Percentiles rank a stretch among this genome's conserved stretches.
Conservation (phyloP, 495 filamentous ascomycete genomes). For the Xylaria intraflava region DNA sequence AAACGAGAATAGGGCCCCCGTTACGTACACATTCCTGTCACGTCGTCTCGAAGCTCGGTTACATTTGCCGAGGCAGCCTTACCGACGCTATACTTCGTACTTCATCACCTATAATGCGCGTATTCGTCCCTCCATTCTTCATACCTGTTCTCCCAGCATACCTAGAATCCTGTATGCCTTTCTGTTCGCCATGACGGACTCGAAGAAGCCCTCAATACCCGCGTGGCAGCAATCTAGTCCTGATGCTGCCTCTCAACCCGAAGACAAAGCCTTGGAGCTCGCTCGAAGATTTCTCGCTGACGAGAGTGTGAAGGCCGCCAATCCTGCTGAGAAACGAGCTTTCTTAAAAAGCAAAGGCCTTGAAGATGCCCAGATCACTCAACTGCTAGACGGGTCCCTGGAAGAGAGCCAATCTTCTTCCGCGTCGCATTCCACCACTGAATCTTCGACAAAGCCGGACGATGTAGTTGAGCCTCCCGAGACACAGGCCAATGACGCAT, state of each 20-base stretch:
- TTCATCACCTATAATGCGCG: too few relatives aligned
- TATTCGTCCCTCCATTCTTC: not conserved
- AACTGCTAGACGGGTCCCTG: slow-evolving; percentile 47
- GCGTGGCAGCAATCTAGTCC: slow-evolving; percentile 17
- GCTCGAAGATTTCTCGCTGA: slow-evolving; percentile 76
- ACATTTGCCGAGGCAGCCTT: slow-evolving; percentile 9
- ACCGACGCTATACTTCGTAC: not conserved
- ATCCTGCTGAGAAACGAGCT: slow-evolving; percentile 63
- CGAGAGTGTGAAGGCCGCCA: slow-evolving; percentile 61
- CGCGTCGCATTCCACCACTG: slow-evolving; percentile 11
- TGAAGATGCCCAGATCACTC: slow-evolving; percentile 57
- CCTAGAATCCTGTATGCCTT: not conserved
- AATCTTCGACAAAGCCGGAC: slow-evolving; percentile 16
- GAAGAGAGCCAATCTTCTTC: slow-evolving; percentile 27
- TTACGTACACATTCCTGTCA: too few relatives aligned
- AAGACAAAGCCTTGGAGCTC: slow-evolving; percentile 53
- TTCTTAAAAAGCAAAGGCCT: slow-evolving; percentile 82
- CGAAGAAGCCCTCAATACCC: slow-evolving; percentile 14
- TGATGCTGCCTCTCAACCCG: slow-evolving; percentile 18
- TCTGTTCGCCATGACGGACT: slow-evolving; percentile 11
- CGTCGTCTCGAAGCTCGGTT: not conserved
- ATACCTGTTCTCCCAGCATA: not conserved
- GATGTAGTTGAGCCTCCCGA: slow-evolving; percentile 6
- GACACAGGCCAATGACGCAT: slow-evolving; percentile 8
- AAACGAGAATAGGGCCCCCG: too few relatives aligned